A percentile compares a stretch with the other conserved stretches of the same genome.
Evolutionary conservation across 495 filamentous ascomycete species (phyloP).

Genomic region (Annulohypoxylon maeteangense): DNA sequence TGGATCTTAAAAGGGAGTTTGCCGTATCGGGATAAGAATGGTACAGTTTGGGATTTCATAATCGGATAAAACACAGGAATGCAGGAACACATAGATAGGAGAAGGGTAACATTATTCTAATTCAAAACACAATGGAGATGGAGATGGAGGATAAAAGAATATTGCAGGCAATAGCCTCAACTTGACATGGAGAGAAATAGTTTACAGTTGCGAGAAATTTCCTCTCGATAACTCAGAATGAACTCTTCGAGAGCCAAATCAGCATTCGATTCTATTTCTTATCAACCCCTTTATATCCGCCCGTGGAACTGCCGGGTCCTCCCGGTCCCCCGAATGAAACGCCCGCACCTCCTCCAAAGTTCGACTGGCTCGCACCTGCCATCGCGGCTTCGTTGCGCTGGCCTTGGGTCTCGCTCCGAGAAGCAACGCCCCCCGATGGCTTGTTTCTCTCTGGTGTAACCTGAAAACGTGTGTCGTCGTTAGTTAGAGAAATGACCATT

Average conservation of each 20-base stretch:
- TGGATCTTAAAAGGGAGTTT: background rate
- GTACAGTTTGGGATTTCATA: background rate
- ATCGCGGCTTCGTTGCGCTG: slow-evolving; percentile 25
- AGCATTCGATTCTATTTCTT: background rate
- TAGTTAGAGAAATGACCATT: background rate
- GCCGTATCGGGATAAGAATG: background rate
- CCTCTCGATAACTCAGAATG: too few species aligned
- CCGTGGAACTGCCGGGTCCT: background rate
- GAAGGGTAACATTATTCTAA: background rate
- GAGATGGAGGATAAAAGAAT: too few species aligned
- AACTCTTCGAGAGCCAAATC: too few species aligned
- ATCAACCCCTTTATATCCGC: background rate
- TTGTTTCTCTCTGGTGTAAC: slow-evolving; percentile 31
- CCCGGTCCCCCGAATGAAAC: background rate
- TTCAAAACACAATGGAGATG: too few species aligned
- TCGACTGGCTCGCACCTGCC: slow-evolving; percentile 14
- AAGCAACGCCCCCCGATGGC: slow-evolving; percentile 33
- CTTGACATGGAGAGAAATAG: too few species aligned
- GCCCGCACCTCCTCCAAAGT: slow-evolving; percentile 2
- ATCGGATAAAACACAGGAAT: background rate
- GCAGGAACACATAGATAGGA: background rate
- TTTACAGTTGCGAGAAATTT: too few species aligned
- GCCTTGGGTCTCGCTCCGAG: slow-evolving; percentile 29
- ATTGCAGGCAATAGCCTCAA: too few species aligned
- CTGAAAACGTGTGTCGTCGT: slow-evolving; percentile 13